Base-by-base conservation (phyloP, 805 yeast genomes). In the Pichia scutulata region DNA sequence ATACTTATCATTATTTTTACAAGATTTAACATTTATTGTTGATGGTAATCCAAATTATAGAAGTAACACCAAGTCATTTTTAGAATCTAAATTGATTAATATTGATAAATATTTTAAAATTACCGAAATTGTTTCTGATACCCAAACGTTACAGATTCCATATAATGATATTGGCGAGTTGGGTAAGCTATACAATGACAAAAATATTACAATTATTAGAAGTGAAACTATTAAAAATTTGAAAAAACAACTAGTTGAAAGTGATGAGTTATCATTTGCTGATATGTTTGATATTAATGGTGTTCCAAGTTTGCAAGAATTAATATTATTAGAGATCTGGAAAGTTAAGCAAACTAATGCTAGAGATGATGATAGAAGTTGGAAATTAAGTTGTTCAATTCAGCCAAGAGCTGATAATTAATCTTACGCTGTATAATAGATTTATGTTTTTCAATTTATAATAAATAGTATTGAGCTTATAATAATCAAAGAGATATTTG, bases 21-120 rank as follows among this genome's bases (percentile, higher is more conserved):
- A 84, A 65, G 95, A 86, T 65, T 71, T 86, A 58, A 85, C 90
- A 0, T 85, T 86, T 67, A 80, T 85, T n/a, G 76, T 81, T 47
- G 95, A 86, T 57, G 92, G 93, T n/a, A 86, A 86, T 61, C 75
- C 84, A 39, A 82, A 80, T 57, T 81, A 70, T 62, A 72, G 90
- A 61, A 77, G 73, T 53, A 78, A 80, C 53, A 67, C 76, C 23
- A 71, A 70, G 48, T 64, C 70, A 7, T 78, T 78, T 58, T 69
- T 79, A 58, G 74, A 74, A 54, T 80, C 78, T 59, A 78, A 77
- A 57, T 70, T 84, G 55, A 78, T 86, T 59, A 85, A 86, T 60
- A 77, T 86, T 55, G 93, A 84, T 62, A 86, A 86, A 62, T 83
- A 82, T 60, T 73, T 75, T 65, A 83, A 81, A 61, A 76, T 82